phyloP scores from a whole-genome alignment of 1,284 basidiomycete genomes.

The Ganoderma lingzhi region DNA sequence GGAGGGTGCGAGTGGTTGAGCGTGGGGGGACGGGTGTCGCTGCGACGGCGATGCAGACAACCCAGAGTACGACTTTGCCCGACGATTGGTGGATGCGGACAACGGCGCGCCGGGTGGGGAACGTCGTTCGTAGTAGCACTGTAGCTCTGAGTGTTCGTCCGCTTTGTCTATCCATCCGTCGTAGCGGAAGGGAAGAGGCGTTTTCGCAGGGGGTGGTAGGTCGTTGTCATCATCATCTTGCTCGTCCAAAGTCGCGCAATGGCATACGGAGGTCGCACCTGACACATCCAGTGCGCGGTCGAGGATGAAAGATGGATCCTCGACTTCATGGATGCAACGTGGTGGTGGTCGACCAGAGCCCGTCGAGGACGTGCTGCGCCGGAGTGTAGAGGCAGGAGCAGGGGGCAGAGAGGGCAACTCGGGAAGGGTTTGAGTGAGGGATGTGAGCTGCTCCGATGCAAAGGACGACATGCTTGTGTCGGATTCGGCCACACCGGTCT shows the following conservation, averaged over 20 bases:
- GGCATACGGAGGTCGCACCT: conserved; percentile 18
- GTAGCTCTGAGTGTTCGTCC: conserved; percentile 57
- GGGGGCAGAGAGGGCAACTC: conserved; percentile 27
- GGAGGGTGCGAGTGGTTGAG: not conserved
- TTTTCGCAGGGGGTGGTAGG: conserved; percentile 24
- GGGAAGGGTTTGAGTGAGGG: conserved; percentile 29
- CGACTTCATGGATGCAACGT: conserved; percentile 61
- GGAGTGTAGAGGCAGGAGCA: not conserved
- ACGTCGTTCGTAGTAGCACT: conserved; percentile 49
- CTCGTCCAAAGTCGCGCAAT: conserved; percentile 23
- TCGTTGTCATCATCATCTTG: conserved; percentile 17
- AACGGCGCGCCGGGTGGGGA: conserved; percentile 25
- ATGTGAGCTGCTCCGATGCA: conserved; percentile 36
- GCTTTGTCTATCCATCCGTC: conserved; percentile 61
- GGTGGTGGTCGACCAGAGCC: conserved; percentile 29
- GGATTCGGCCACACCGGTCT: conserved; percentile 37
- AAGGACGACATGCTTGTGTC: conserved; percentile 47
- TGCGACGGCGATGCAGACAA: conserved; percentile 18
- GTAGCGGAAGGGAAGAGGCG: conserved; percentile 50
- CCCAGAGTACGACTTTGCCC: conserved; percentile 22
- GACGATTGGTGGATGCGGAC: conserved; percentile 15
- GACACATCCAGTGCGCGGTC: conserved; percentile 16
- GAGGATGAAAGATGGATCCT: conserved; percentile 48
- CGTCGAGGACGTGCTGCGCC: conserved; percentile 11
- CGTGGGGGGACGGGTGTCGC: not conserved